Base-by-base conservation (phyloP, 768 basidiomycete species). In the Neoboletus subvelutipes region DNA sequence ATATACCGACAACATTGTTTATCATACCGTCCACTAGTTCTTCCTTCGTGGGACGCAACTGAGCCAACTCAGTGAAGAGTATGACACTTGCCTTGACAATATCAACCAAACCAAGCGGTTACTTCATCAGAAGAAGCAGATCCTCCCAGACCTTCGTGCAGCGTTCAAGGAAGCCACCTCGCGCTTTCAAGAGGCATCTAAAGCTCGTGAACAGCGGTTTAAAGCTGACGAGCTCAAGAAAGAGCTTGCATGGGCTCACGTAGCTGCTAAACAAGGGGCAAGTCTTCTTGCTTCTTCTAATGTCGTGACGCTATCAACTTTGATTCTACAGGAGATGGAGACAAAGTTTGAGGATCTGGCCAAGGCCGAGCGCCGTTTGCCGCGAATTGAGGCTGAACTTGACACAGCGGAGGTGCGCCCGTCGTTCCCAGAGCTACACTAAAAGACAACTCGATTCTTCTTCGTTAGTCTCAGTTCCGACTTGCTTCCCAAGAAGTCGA, bases 21-120 rank as follows among this genome's bases (percentile, higher is more conserved):
- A 49, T 60, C 36, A 59, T 39, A 34, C 42, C 17, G 8, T 55
- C 47, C 15, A 41, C 0, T 61, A 96, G 94, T 94, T 98, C 73
- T 98, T 98, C 82, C 82, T 98, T 34, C 83, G 86, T 36, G 97
- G 97, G 17, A 98, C 97, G 0, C 92, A 94, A 63, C 83, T 99
- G 17, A 82, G 84, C 36, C 90, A 96, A 64, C 86, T 99, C 45
- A 84, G 82, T 4, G 86, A 92, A 20, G 92, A 95, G 69, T 99
- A 99, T 66, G 84, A 89, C 34, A 77, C 79, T 1, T 89, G 92
- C 60, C 72, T 85, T 18, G 77, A 85, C 50, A 90, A 93, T 65
- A 88, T 92, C 63, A 79, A 78, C 37, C 80, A 83, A 60, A 90
- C 90, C 11, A 75, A 78, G 56, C 85, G 82, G 59, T 74, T 87